Evolutionary conservation across 768 basidiomycete species (phyloP).

Genomic region (Lyophyllum semitale): DNA sequence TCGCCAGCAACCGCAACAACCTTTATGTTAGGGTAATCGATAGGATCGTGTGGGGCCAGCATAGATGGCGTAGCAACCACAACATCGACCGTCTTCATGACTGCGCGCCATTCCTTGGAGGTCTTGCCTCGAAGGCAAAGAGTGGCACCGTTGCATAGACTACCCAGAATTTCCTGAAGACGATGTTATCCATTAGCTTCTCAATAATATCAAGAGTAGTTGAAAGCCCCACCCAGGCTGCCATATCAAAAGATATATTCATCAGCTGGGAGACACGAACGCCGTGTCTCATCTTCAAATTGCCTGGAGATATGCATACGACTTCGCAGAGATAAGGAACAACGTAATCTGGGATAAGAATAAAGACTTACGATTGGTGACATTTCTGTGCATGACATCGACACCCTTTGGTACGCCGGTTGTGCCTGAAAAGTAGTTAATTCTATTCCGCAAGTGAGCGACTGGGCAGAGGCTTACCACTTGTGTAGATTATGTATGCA

Average conservation of each 20-base stretch:
- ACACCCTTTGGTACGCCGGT: constrained; percentile 62
- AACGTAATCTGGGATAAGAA: neutral
- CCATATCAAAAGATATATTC: constrained; percentile 68
- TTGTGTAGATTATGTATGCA: constrained; percentile 61
- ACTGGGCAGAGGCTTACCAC: constrained; percentile 37
- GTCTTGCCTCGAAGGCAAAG: constrained; percentile 52
- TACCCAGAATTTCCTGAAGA: constrained; percentile 52
- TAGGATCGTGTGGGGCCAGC: constrained; percentile 46
- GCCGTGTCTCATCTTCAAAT: constrained; percentile 55
- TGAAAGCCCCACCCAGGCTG: constrained; percentile 47
- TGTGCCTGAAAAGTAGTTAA: constrained; percentile 46
- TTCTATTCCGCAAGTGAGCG: neutral
- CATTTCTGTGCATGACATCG: constrained; percentile 55
- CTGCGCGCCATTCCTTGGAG: constrained; percentile 46
- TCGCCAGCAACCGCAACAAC: constrained; percentile 54
- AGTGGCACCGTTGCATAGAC: constrained; percentile 50
- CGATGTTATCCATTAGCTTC: constrained; percentile 32
- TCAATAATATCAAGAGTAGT: too few relatives aligned
- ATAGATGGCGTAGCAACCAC: constrained; percentile 57
- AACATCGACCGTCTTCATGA: constrained; percentile 50
- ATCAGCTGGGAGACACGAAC: constrained; percentile 58
- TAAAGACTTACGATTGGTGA: constrained; percentile 53
- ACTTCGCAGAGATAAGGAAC: constrained; percentile 18
- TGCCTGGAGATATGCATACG: constrained; percentile 47
- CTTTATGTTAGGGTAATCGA: constrained; percentile 51